Evolutionary conservation across 306 rosid genomes (phyloP).

Genomic region (Citrullus mucosospermus): DNA sequence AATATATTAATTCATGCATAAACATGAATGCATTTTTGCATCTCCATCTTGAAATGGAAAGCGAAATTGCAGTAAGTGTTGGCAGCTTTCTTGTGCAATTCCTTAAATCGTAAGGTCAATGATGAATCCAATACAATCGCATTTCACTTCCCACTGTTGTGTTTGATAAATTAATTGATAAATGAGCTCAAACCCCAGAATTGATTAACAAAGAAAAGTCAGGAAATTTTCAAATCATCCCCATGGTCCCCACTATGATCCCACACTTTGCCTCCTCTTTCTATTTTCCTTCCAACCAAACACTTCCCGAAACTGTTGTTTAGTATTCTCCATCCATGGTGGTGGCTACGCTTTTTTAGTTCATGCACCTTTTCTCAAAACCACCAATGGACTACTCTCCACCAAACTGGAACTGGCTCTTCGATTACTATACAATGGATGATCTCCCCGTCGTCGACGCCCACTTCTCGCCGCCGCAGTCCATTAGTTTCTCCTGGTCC

Average conservation of each 20-base stretch:
- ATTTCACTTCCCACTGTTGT: background rate
- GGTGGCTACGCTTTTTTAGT: background rate
- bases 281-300: background rate
- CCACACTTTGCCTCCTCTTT: background rate
- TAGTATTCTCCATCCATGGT: background rate
- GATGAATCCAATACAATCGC: background rate
- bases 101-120: background rate
- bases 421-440: conserved; percentile 31
- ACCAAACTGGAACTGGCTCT: conserved; percentile 38
- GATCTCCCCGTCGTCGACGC: conserved; percentile 24
- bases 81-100: background rate
- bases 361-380: background rate
- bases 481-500: conserved; percentile 40
- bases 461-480: conserved; percentile 24
- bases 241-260: background rate
- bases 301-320: background rate
- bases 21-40: background rate
- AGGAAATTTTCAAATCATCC: background rate
- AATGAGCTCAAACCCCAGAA: background rate
- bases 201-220: background rate
- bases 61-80: background rate
- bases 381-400: conserved; percentile 31
- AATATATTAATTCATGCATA: too few species aligned
- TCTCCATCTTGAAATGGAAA: background rate
- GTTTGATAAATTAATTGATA: background rate